Conservation (phyloP, 495 filamentous ascomycete genomes). For the Aspergillus cavernicola region DNA sequence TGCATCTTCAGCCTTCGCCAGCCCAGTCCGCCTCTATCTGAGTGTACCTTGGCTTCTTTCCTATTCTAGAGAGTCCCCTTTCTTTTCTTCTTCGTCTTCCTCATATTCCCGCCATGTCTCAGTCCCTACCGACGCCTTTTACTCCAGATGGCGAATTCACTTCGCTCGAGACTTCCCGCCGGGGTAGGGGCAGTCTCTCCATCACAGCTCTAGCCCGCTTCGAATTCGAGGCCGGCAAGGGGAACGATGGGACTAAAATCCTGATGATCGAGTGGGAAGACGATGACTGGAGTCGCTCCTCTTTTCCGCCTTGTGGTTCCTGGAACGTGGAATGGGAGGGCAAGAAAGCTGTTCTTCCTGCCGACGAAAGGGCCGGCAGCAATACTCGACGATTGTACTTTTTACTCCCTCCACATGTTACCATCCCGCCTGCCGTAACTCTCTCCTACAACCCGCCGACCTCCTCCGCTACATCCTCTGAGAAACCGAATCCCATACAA, state of each 20-base stretch:
- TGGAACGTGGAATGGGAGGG: constrained; percentile 79
- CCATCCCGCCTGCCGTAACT: constrained; percentile 65
- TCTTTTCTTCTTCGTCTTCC: background rate
- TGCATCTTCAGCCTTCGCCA: constrained; percentile 5
- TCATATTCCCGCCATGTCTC: constrained; percentile 10
- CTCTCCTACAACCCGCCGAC: constrained; percentile 48
- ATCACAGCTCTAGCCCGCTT: constrained; percentile 68
- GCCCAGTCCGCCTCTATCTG: constrained; percentile 3
- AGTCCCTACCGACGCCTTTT: constrained; percentile 27
- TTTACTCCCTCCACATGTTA: constrained; percentile 61
- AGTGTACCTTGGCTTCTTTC: constrained; percentile 2
- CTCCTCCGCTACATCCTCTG: constrained; percentile 14
- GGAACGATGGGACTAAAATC: constrained; percentile 79
- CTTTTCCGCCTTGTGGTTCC: constrained; percentile 30
- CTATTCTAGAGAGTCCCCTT: constrained; percentile 10
- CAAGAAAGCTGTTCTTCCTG: constrained; percentile 62
- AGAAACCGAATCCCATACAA: constrained; percentile 30
- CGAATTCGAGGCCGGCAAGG: constrained; percentile 74
- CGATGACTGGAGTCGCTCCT: constrained; percentile 38
- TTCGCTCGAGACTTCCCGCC: constrained; percentile 31
- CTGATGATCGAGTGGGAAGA: constrained; percentile 83
- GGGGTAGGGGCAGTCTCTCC: constrained; percentile 23
- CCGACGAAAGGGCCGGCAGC: constrained; percentile 54
- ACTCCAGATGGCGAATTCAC: constrained; percentile 37
- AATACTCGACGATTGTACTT: constrained; percentile 67